Evolutionary conservation across 257 asterid genomes (phyloP).

Genomic region (Nicotiana knightiana): DNA sequence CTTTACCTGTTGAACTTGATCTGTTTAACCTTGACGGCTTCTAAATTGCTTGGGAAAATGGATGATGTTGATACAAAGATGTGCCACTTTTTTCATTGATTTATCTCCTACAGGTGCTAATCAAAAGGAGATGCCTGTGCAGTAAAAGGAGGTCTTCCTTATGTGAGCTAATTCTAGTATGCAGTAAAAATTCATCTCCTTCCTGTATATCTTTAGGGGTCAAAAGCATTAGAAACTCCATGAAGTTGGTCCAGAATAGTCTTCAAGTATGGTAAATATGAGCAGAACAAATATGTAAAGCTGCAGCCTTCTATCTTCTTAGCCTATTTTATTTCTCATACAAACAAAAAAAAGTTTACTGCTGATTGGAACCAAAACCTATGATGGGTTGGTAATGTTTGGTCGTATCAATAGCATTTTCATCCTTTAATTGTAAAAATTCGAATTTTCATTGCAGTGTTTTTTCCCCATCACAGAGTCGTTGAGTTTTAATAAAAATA

Average conservation of each 20-base stretch:
- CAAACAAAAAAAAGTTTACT: neutral
- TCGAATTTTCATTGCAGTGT: no score
- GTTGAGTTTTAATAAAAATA: no score
- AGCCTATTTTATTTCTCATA: neutral
- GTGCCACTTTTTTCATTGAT: constrained; percentile 49
- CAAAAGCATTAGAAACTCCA: constrained; percentile 7
- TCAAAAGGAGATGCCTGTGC: constrained; percentile 40
- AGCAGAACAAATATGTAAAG: neutral
- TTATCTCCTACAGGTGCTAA: constrained; percentile 79
- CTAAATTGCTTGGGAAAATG: constrained; percentile 45
- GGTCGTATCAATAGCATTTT: neutral
- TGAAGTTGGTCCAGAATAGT: neutral
- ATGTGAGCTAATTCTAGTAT: constrained; percentile 15
- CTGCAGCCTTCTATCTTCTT: neutral
- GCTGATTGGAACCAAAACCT: neutral
- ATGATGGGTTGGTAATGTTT: neutral
- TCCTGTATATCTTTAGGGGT: neutral
- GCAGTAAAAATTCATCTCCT: neutral
- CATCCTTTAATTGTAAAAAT: neutral
- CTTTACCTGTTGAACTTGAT: constrained; percentile 69
- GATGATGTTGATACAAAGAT: constrained; percentile 40
- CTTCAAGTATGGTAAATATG: neutral
- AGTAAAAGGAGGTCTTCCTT: constrained; percentile 42
- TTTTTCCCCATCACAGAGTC: no score
- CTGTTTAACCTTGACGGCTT: constrained; percentile 80